phyloP scores from a whole-genome alignment of 345 rosid species.

The Acer saccharum region DNA sequence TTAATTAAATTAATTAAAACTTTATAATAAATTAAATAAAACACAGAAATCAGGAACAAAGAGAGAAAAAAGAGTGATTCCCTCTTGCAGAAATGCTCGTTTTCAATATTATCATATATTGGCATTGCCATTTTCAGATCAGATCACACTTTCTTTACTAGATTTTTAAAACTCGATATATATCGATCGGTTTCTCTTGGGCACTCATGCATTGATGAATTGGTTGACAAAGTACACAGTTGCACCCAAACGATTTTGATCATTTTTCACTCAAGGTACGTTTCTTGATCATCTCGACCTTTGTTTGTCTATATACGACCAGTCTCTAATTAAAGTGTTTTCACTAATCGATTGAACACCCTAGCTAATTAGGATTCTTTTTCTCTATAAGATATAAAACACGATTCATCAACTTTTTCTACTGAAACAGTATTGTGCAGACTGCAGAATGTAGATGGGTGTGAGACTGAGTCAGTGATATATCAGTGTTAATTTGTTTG shows the following conservation, averaged over 20 bases:
- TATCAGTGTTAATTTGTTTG: not conserved
- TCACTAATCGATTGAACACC: too few relatives aligned
- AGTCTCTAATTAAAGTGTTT: not conserved
- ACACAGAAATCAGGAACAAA: constrained; percentile 16
- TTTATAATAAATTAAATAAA: not conserved
- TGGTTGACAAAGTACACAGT: not conserved
- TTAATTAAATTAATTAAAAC: not conserved
- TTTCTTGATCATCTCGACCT: not conserved
- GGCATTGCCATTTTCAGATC: constrained; percentile 12
- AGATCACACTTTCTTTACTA: not conserved
- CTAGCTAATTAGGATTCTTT: not conserved
- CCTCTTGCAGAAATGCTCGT: constrained; percentile 8
- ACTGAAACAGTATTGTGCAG: not conserved
- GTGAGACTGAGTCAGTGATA: too few relatives aligned
- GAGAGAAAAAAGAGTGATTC: not conserved
- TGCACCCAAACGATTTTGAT: not conserved
- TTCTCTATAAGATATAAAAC: not conserved
- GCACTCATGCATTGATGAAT: not conserved
- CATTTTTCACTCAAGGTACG: not conserved
- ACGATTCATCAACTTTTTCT: not conserved
- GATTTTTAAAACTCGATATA: too few relatives aligned
- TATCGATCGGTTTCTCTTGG: not conserved
- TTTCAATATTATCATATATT: not conserved
- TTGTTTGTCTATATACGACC: not conserved
- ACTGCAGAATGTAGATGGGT: not conserved